Base-by-base conservation (phyloP, 2,329 filamentous ascomycete species). In the Venturia asperata region DNA sequence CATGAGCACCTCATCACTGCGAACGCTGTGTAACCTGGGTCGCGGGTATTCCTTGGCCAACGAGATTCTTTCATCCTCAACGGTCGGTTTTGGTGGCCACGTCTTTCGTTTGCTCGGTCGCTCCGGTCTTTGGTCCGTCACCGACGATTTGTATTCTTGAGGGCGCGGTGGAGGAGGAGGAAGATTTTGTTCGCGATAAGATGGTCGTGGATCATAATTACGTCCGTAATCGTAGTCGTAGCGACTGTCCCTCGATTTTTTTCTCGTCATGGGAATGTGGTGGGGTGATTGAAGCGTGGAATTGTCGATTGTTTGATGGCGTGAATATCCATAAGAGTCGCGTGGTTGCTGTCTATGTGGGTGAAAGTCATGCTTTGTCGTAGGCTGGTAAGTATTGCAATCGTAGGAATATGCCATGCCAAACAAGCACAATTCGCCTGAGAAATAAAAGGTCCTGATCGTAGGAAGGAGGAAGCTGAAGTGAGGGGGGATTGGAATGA, bases 21-120 rank as follows among this genome's bases (percentile, higher is more conserved):
- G 42, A 64, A 56, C 41, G 66, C 65, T 61, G 62, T 66, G 64
- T 68, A 67, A 37, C 75, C 75, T 55, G 73, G 70, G 34, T 80
- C 79, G 30, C 13, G 49, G 49, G 70, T 83, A 75, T 72, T 92
- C 89, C 72, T 81, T 85, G 6, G 82, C 82, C 45, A 90, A 74
- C 9, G 88, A 84, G 17, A 78, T 80, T 19, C 73, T 77, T 73
- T 91, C 89, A 72, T 92, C 88, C 73, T 92, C 89, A 61, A 88
- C 87, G 43, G 75, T 85, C 4, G 88, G 87, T 21, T 80, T 79
- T 1, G 87, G 88, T 6, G 87, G 86, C 72, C 79, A 81, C 67
- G 73, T 45, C 56, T 52, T 58, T 21, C 27, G 39, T 39, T 56
- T 42, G 37, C 45, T 39, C 37, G 64, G 13, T 9, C 60, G 60